phyloP scores from a whole-genome alignment of 768 basidiomycete species.

The Lentinula sp. region DNA sequence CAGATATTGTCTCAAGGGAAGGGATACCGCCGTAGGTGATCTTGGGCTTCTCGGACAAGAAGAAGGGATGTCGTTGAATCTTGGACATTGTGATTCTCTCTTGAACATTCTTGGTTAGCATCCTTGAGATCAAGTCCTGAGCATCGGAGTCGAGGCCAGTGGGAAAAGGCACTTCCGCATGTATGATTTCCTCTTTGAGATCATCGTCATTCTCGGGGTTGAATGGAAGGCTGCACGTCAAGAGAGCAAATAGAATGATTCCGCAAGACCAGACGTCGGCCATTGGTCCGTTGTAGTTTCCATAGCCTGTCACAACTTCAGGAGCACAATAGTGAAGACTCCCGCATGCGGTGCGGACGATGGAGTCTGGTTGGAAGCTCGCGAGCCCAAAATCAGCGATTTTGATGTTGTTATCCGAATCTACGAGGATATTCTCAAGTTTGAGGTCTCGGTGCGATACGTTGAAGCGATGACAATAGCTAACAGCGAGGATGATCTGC shows the following conservation, averaged over 20 bases:
- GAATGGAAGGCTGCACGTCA: constrained; percentile 85
- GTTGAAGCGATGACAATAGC: constrained; percentile 93
- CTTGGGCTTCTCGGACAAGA: constrained; percentile 47
- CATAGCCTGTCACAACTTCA: constrained; percentile 78
- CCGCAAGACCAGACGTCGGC: constrained; percentile 98
- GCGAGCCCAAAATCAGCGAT: constrained; percentile 99
- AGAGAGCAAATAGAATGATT: constrained; percentile 85
- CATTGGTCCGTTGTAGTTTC: constrained; percentile 76
- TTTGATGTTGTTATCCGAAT: constrained; percentile 81
- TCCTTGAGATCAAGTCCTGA: constrained; percentile 69
- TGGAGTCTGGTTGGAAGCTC: constrained; percentile 70
- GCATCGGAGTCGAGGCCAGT: constrained; percentile 61
- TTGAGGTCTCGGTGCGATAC: constrained; percentile 94
- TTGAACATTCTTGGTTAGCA: constrained; percentile 73
- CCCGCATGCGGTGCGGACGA: constrained; percentile 82
- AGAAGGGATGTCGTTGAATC: constrained; percentile 79
- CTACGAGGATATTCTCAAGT: constrained; percentile 88
- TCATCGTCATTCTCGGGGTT: constrained; percentile 79
- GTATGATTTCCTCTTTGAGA: constrained; percentile 77
- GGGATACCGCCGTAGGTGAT: constrained; percentile 39
- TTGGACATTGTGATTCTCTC: constrained; percentile 79
- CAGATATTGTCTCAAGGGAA: constrained; percentile 60
- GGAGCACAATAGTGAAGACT: constrained; percentile 95
- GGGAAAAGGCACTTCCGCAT: constrained; percentile 72
- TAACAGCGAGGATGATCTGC: constrained; percentile 86